These are phyloP conservation scores for Telfairia occidentalis DNA, from an alignment of 331 rosid species.

Conservation along the genomic window DNA sequence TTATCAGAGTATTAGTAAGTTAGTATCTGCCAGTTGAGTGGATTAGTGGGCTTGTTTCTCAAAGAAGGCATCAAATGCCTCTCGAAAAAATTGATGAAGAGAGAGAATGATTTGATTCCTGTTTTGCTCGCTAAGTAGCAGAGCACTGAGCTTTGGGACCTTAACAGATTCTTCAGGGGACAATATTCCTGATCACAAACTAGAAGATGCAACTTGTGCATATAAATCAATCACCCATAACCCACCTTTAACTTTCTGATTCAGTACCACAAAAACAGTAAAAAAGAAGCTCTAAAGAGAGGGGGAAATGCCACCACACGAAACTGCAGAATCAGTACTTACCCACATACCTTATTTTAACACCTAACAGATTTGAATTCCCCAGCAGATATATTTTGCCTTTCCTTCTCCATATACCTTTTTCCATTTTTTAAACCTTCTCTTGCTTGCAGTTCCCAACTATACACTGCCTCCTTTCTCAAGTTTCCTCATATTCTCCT, in stretches of 20 bases:
- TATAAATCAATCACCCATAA: background rate
- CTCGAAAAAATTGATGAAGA: background rate
- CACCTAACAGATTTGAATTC: slow-evolving; percentile 36
- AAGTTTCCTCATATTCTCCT: slow-evolving; percentile 87
- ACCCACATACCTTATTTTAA: background rate
- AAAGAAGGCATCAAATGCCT: slow-evolving; percentile 5
- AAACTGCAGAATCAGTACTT: background rate
- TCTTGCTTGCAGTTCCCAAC: slow-evolving; percentile 76
- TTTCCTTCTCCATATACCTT: slow-evolving; percentile 38
- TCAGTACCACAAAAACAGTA: slow-evolving; percentile 17
- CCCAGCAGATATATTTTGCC: slow-evolving; percentile 40
- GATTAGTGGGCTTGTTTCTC: slow-evolving; percentile 1
- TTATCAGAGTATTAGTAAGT: background rate
- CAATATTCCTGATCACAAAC: slow-evolving; percentile 13
- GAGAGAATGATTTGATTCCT: slow-evolving; percentile 3
- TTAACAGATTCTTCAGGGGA: slow-evolving; percentile 3
- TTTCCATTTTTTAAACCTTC: slow-evolving; percentile 32
- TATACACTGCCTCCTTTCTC: slow-evolving; percentile 64
- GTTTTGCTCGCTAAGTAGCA: background rate
- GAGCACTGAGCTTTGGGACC: background rate
- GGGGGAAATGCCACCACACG: background rate
- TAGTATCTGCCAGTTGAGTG: background rate
- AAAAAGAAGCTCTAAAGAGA: slow-evolving; percentile 8
- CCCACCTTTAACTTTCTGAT: slow-evolving; percentile 30
- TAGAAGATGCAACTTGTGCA: slow-evolving; percentile 9